These are phyloP conservation scores for Herpetomonas tarakana DNA, from an alignment of 208 protist genomes.

Conservation along the genomic window DNA sequence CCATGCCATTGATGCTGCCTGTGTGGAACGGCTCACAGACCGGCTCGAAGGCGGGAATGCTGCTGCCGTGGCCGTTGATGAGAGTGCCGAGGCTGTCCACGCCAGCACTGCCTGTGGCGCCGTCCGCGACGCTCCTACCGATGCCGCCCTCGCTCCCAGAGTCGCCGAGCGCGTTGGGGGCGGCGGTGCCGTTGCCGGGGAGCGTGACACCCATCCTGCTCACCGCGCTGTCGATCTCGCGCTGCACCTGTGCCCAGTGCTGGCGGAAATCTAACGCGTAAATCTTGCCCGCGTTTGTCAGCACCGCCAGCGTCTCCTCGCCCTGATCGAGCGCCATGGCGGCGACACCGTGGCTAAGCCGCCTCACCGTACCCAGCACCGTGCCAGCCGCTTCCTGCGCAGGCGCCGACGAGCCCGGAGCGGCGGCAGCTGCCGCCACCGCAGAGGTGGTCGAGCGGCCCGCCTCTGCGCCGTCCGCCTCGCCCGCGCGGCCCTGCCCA, in stretches of 20 bases:
- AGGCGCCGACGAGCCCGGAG: constrained; percentile 2
- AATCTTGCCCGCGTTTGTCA: constrained; percentile 57
- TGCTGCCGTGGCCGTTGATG: constrained; percentile 5
- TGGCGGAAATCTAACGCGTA: constrained; percentile 56
- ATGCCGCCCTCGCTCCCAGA: background rate
- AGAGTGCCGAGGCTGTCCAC: constrained; percentile 4
- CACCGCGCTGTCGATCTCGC: constrained; percentile 2
- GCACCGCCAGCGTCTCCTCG: constrained; percentile 63
- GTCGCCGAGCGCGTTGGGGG: background rate
- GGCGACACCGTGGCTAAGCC: constrained; percentile 33
- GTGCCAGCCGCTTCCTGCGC: constrained; percentile 6
- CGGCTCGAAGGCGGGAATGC: constrained; percentile 45
- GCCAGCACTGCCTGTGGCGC: too few species aligned
- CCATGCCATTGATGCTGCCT: constrained; percentile 86
- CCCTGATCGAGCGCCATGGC: constrained; percentile 61
- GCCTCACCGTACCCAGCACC: constrained; percentile 1
- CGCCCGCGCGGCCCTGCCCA: too few species aligned
- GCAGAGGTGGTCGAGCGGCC: background rate
- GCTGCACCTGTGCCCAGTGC: constrained; percentile 32
- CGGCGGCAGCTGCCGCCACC: constrained; percentile 1
- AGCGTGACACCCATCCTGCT: background rate
- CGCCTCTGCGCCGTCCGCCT: background rate
- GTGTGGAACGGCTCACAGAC: constrained; percentile 87
- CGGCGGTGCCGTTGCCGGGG: background rate
- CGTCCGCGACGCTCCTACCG: background rate